Base-by-base conservation (phyloP, 164 flowering plant species). In the Euptelea pleiosperma region DNA sequence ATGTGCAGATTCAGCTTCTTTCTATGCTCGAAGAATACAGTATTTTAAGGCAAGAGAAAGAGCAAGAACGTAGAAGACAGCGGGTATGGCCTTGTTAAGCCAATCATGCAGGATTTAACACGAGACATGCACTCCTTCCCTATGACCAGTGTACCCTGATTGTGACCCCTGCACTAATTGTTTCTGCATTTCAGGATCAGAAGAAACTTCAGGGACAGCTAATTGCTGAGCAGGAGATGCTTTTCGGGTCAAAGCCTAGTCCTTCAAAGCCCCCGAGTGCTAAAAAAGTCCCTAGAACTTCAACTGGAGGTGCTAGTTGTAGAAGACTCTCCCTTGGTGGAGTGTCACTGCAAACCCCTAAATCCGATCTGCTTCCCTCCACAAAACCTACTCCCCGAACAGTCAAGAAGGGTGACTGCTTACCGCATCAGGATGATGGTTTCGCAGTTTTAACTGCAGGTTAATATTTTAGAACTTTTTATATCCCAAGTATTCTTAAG, bases 221-320 rank as follows among this genome's bases (percentile, higher is more conserved):
- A 19, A 77, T 84, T 31, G 78, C 87, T 44, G 84, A 86, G 64
- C 89, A 89, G 70, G 96, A 89, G 60, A 83, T 73, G 19, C 75
- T 82, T 34, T 84, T 77, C 64, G 96, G 96, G 11, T 91, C 98
- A 59, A 92, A 83, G 67, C 95, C 95, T 53, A 92, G 96, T 77
- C 98, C 95, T 24, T 73, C 79, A 52, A 89, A 87, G 69, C 70
- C 79, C 19, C 84, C 68, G 50, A 77, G 76, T 65, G 75, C 68
- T 0, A 92, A 79, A 60, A 88, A 85, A 24, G 75, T 64, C 49
- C 66, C 90, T 26, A 77, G 86, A 73, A 44, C 73, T 64, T 82
- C 92, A 31, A 78, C 77, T 53, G 92, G 89, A 39, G 76, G 85
- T 63, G 65, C 59, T 52, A 26, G 51, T 67, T 72, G 44, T 57